phyloP scores from a whole-genome alignment of 768 basidiomycete species.

The Leccinellum rugosiceps region DNA sequence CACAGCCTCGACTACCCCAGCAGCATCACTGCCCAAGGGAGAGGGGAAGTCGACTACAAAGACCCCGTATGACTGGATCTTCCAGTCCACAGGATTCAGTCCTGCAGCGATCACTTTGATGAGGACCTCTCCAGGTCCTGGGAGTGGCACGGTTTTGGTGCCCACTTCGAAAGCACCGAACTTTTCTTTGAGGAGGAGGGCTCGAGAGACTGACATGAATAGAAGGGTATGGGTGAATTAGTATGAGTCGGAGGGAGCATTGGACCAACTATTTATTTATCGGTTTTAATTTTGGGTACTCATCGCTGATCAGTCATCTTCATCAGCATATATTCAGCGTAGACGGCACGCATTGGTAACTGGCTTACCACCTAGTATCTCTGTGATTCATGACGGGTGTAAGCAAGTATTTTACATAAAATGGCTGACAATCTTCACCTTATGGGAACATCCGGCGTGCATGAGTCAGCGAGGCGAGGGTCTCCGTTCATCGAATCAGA shows the following conservation, averaged over 20 bases:
- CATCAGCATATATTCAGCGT: background rate
- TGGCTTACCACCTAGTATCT: background rate
- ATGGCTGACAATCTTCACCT: too few species aligned
- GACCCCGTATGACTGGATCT: slow-evolving; percentile 9
- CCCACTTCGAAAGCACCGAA: slow-evolving; percentile 13
- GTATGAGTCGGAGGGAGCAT: background rate
- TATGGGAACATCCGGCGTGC: too few species aligned
- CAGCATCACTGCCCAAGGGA: slow-evolving; percentile 37
- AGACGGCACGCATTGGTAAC: background rate
- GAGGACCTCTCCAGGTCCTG: slow-evolving; percentile 43
- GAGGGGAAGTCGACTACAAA: slow-evolving; percentile 29
- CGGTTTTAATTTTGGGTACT: background rate
- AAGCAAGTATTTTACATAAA: too few species aligned
- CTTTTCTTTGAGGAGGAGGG: slow-evolving; percentile 18
- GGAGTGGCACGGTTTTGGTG: slow-evolving; percentile 16
- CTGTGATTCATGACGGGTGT: too few species aligned
- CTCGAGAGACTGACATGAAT: slow-evolving; percentile 15
- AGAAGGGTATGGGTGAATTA: background rate
- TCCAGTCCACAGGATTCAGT: slow-evolving; percentile 46
- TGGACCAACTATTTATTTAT: background rate
- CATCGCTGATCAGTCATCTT: background rate
- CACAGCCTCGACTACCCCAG: slow-evolving; percentile 39
- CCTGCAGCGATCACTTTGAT: slow-evolving; percentile 40
- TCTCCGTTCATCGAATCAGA: too few species aligned
- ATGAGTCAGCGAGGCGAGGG: too few species aligned